Conservation (phyloP, 208 protist species). For the Trypanosoma scelopori region DNA sequence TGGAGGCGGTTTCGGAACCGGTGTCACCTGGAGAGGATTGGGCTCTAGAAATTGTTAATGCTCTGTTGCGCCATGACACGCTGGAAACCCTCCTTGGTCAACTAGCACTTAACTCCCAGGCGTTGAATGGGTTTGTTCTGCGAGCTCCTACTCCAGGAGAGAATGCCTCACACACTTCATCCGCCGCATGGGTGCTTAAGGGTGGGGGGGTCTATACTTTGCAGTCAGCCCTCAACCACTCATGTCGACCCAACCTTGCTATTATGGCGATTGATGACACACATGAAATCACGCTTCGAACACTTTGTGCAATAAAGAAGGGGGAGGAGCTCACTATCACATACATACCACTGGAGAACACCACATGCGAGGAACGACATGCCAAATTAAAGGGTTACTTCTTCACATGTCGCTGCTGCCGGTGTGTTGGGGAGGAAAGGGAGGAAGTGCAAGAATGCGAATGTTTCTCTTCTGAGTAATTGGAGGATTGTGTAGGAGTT, state of each 20-base stretch:
- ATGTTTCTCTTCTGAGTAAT: not conserved
- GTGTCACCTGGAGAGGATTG: conserved; percentile 19
- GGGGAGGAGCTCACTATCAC: conserved; percentile 73
- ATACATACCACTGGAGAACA: conserved; percentile 70
- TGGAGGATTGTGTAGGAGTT: not conserved
- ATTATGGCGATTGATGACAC: conserved; percentile 47
- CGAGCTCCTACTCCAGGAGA: not conserved
- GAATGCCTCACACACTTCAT: conserved; percentile 17
- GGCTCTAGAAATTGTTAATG: conserved; percentile 48
- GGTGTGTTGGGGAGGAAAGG: conserved; percentile 36
- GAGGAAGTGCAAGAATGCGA: not conserved
- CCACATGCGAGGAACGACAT: conserved; percentile 34
- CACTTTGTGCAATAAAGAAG: conserved; percentile 38
- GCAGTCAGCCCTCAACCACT: conserved; percentile 79
- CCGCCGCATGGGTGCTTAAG: conserved; percentile 57
- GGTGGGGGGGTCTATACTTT: conserved; percentile 74
- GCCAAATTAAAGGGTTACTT: conserved; percentile 61
- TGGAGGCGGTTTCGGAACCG: conserved; percentile 14
- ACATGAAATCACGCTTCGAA: conserved; percentile 62
- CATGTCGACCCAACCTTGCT: conserved; percentile 61
- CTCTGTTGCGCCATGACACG: conserved; percentile 51
- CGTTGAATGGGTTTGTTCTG: conserved; percentile 45
- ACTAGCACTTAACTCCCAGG: conserved; percentile 74
- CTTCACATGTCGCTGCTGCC: conserved; percentile 69
- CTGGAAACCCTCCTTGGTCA: conserved; percentile 67